Percentiles rank a stretch among this genome's conserved stretches.
These are phyloP conservation scores for Apiotrichum veenhuisii DNA, from an alignment of 1,284 basidiomycete species.

Conservation along the genomic window DNA sequence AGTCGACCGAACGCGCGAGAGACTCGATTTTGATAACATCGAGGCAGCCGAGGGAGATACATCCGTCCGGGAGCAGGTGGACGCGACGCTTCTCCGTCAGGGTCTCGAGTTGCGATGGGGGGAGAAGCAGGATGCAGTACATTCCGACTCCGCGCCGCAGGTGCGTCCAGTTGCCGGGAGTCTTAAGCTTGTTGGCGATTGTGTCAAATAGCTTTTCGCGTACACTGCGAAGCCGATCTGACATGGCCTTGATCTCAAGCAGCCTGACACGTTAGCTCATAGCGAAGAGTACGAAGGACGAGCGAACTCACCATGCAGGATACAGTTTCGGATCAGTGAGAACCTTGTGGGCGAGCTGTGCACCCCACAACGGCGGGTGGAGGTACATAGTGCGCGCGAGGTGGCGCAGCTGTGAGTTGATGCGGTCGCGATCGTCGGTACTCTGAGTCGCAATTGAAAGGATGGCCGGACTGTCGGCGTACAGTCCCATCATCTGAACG, in stretches of 20 bases:
- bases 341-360: conserved; percentile 43
- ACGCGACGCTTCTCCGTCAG: conserved; percentile 41
- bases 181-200: conserved; percentile 72
- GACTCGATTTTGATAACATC: conserved; percentile 45
- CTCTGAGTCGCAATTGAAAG: conserved; percentile 41
- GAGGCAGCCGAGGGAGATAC: conserved; percentile 45
- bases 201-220: conserved; percentile 72
- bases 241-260: conserved; percentile 85
- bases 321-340: conserved; percentile 39
- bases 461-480: conserved; percentile 45
- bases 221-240: conserved; percentile 85
- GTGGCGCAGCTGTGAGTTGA: conserved; percentile 43
- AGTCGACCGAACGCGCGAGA: conserved; percentile 42
- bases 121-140: conserved; percentile 43
- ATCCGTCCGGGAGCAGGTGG: conserved; percentile 44
- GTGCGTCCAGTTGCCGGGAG: conserved; percentile 89
- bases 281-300: too few species aligned
- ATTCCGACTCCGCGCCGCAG: conserved; percentile 59
- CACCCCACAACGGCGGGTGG: conserved; percentile 47
- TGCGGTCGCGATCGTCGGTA: conserved; percentile 33
- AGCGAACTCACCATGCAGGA: conserved; percentile 60
- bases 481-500: conserved; percentile 45
- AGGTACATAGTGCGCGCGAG: conserved; percentile 40
- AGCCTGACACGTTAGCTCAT: conserved; percentile 56
- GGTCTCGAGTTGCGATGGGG: conserved; percentile 32